Conservation (phyloP, 2,329 filamentous ascomycete species). For the Scedosporium aurantiacum region DNA sequence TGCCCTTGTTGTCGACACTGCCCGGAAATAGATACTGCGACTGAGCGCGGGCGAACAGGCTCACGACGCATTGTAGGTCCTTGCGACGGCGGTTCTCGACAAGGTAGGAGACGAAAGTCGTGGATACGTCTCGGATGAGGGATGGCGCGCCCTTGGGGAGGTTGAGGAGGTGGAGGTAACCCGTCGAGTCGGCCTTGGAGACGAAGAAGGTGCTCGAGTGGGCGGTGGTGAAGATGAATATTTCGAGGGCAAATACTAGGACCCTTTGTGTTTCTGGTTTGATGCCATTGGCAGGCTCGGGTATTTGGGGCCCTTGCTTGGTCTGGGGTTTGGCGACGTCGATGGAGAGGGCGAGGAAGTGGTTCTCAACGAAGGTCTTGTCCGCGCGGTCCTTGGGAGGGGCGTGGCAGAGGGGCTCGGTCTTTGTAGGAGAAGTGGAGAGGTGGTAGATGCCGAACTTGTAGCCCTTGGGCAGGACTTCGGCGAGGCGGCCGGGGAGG, state of each 20-base stretch:
- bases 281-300: constrained; percentile 14
- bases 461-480: constrained; percentile 40
- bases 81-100: constrained; percentile 54
- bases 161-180: constrained; percentile 61
- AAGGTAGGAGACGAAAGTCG: constrained; percentile 66
- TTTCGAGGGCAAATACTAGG: constrained; percentile 72
- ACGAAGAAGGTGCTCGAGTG: constrained; percentile 82
- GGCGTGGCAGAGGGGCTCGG: constrained; percentile 67
- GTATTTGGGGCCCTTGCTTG: constrained; percentile 10
- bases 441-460: constrained; percentile 71
- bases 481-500: constrained; percentile 22
- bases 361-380: constrained; percentile 75
- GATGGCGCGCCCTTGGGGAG: constrained; percentile 54
- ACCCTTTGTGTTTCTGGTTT: constrained; percentile 25
- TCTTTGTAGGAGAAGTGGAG: constrained; percentile 69
- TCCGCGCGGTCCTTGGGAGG: constrained; percentile 62
- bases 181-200: constrained; percentile 93
- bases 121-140: constrained; percentile 62
- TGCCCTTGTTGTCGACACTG: constrained; percentile 71
- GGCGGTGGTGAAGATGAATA: constrained; percentile 75
- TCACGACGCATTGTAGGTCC: constrained; percentile 63
- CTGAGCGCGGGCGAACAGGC: constrained; percentile 84
- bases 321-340: constrained; percentile 13
- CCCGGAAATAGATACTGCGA: constrained; percentile 91
- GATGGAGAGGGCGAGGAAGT: constrained; percentile 53